Base-by-base conservation (phyloP, 306 rosid species). In the Macrotyloma uniflorum region DNA sequence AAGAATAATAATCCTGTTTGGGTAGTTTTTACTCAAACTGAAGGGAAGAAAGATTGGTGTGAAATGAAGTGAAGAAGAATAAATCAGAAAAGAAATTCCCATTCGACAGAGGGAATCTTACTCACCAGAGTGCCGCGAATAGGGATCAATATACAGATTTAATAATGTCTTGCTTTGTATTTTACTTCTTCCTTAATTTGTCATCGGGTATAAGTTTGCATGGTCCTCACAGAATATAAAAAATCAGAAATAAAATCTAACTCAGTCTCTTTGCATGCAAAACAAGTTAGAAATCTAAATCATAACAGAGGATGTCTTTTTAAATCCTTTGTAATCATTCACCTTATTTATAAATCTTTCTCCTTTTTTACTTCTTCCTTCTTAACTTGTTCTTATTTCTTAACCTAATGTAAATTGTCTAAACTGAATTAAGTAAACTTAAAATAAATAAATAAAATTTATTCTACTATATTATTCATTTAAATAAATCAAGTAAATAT, bases 271-370 rank as follows among this genome's bases (percentile, higher is more conserved):
- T 13, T 54, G 70, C 20, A 51, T 66, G 53, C 63, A 14, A 69
- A 67, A 61, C 61, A 55, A 67, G 28, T 28, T 69, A 28, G 24
- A 54, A 20, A 22, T 8, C 50, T 24, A 14, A 14, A 14, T 28
- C 43, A 8, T 3, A 69, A 68, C 59, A 28, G 57, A 46, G 82
- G 82, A 58, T 78, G 70, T 68, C 46, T 78, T 78, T 78, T 78
- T 19, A 42, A 78, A 42, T 69, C 70, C 82, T 69, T 69, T 57
- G 67, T 26, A 77, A 67, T 38, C 4, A 22, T 75, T 47, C 23
- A 49, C 43, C 65, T 76, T 4, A 30, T 30, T n/a, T n/a, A n/a
- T n/a, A n/a, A n/a, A n/a, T n/a, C n/a, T n/a, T 1, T 30, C 33
- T 1, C 28, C 28, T 30, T 30, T 1, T 30, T 38, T 38, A 13